phyloP scores from a whole-genome alignment of 1,284 basidiomycete genomes.

The Sporisorium graminicola region DNA sequence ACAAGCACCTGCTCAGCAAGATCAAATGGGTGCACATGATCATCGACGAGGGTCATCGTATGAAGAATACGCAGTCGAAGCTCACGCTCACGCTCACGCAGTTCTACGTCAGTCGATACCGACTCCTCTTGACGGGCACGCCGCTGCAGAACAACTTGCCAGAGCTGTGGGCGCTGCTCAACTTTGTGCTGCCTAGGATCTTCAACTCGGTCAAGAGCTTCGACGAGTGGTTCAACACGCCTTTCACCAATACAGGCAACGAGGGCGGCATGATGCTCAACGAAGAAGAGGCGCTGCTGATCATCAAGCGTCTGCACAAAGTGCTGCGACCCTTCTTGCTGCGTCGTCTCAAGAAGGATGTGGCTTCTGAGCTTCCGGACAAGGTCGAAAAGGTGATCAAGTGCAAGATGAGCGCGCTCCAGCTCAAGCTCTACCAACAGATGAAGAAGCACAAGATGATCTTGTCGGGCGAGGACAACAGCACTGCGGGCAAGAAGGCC shows the following conservation, averaged over 20 bases:
- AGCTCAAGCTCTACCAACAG: constrained; percentile 94
- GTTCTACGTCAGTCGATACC: constrained; percentile 91
- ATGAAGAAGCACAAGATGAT: constrained; percentile 96
- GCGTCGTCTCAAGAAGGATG: constrained; percentile 96
- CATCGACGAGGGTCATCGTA: constrained; percentile 83
- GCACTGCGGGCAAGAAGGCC: constrained; percentile 56
- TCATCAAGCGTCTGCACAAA: constrained; percentile 98
- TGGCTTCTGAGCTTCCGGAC: constrained; percentile 96
- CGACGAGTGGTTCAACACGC: constrained; percentile 99
- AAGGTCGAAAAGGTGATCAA: constrained; percentile 99
- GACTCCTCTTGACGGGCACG: constrained; percentile 96
- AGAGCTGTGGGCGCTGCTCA: constrained; percentile 96
- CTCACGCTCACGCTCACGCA: constrained; percentile 91
- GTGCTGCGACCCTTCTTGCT: constrained; percentile 97
- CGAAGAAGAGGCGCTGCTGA: constrained; percentile 98
- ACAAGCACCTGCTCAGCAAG: constrained; percentile 69
- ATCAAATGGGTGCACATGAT: constrained; percentile 70
- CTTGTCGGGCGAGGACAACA: constrained; percentile 71
- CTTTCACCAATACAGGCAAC: constrained; percentile 92
- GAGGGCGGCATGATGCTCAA: constrained; percentile 91
- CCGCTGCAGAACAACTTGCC: constrained; percentile 99
- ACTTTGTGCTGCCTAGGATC: constrained; percentile 97
- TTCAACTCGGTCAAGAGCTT: constrained; percentile 99
- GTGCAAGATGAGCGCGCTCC: constrained; percentile 94
- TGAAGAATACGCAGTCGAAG: constrained; percentile 99